These are phyloP conservation scores for Bothriochloa decipiens DNA, from an alignment of 176 grass and related monocot genomes.

Conservation along the genomic window DNA sequence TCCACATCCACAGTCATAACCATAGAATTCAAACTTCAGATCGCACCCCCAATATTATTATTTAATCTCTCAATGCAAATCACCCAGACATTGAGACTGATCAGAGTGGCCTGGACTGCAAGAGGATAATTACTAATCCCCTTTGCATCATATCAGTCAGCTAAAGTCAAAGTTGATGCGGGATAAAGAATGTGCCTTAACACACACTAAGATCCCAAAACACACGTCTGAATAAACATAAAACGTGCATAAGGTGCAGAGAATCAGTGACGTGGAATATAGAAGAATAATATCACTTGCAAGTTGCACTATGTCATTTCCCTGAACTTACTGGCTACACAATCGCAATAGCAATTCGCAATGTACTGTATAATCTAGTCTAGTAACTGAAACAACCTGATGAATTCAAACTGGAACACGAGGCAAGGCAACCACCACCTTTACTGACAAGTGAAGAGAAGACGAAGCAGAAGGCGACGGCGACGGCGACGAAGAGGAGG, in stretches of 20 bases:
- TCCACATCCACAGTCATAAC: neutral
- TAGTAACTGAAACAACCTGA: conserved; percentile 11
- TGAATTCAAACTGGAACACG: conserved; percentile 9
- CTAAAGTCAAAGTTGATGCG: neutral
- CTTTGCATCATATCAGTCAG: conserved; percentile 25
- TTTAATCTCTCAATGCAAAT: conserved; percentile 21
- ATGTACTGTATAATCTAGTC: neutral
- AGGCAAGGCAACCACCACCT: conserved; percentile 52
- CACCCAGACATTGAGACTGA: neutral
- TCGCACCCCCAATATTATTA: neutral
- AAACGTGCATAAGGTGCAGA: neutral
- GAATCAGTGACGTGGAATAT: neutral
- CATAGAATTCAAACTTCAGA: conserved; percentile 11
- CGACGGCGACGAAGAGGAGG: conserved; percentile 56
- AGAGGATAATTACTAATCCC: neutral
- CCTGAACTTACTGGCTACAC: conserved; percentile 17
- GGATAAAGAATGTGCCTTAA: conserved; percentile 30
- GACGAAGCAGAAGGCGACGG: conserved; percentile 47
- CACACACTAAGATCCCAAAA: conserved; percentile 8
- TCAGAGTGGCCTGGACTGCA: neutral
- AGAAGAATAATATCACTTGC: neutral
- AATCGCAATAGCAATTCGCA: neutral
- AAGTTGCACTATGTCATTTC: conserved; percentile 28
- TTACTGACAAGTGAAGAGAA: conserved; percentile 70
- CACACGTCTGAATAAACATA: neutral